Conservation (phyloP, 2,329 filamentous ascomycete genomes). For the Curvularia sp. region DNA sequence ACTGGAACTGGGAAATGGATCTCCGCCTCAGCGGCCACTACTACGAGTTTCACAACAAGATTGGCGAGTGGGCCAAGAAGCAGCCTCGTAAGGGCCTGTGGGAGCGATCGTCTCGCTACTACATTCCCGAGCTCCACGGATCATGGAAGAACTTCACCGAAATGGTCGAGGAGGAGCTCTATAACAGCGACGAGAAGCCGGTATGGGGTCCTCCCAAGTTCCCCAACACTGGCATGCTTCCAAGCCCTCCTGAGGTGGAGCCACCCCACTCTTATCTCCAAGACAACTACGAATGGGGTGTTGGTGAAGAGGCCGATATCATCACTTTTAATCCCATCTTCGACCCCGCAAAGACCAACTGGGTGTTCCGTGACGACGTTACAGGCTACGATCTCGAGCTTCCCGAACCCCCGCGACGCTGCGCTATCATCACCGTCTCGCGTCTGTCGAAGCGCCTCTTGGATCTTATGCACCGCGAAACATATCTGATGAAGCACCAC, state of each 20-base stretch:
- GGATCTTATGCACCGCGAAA: conserved; percentile 79
- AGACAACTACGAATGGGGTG: conserved; percentile 77
- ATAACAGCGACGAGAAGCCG: conserved; percentile 57
- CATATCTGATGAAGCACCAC: conserved; percentile 72
- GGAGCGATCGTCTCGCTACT: conserved; percentile 76
- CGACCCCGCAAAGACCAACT: conserved; percentile 74
- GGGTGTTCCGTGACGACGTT: conserved; percentile 73
- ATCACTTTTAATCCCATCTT: conserved; percentile 82
- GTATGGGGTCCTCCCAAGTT: conserved; percentile 70
- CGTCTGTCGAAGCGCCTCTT: conserved; percentile 75
- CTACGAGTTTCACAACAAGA: conserved; percentile 77
- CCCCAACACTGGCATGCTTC: conserved; percentile 61
- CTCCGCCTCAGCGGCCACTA: conserved; percentile 80
- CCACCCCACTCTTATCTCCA: conserved; percentile 66
- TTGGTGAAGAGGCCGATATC: conserved; percentile 76
- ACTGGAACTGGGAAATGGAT: conserved; percentile 93
- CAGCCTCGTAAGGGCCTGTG: conserved; percentile 76
- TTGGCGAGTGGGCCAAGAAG: conserved; percentile 68
- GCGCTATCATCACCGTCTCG: conserved; percentile 79
- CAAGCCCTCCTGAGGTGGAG: conserved; percentile 66
- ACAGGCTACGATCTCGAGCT: conserved; percentile 68
- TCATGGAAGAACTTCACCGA: conserved; percentile 72
- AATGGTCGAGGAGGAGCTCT: conserved; percentile 67
- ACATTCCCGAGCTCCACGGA: conserved; percentile 73
- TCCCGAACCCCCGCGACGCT: conserved; percentile 70